These are phyloP conservation scores for Tylopilus sp. DNA, from an alignment of 1,284 basidiomycete genomes.

Conservation along the genomic window DNA sequence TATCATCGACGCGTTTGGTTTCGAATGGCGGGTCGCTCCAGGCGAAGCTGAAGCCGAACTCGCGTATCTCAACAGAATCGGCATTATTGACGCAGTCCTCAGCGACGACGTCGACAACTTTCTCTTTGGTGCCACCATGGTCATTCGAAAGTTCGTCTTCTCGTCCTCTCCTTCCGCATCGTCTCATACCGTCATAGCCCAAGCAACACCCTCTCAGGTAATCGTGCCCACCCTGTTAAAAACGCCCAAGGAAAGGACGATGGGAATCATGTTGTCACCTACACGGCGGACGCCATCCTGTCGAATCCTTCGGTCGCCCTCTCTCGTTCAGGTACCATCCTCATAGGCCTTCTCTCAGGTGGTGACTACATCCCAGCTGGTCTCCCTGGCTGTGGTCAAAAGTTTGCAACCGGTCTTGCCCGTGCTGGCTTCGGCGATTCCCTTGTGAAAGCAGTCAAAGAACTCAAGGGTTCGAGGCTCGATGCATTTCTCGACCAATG, in stretches of 20 bases:
- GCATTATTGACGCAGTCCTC: slow-evolving; percentile 82
- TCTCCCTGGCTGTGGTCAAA: slow-evolving; percentile 56
- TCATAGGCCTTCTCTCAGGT: slow-evolving; percentile 82
- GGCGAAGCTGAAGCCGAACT: slow-evolving; percentile 97
- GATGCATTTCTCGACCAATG: slow-evolving; percentile 55
- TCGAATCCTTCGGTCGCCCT: slow-evolving; percentile 54
- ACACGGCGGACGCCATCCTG: slow-evolving; percentile 50
- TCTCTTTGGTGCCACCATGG: slow-evolving; percentile 78
- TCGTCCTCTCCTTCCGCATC: not conserved
- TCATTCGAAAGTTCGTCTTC: slow-evolving; percentile 67
- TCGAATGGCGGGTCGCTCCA: slow-evolving; percentile 82
- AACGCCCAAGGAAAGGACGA: slow-evolving; percentile 67
- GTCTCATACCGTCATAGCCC: slow-evolving; percentile 43
- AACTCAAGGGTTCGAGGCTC: slow-evolving; percentile 44
- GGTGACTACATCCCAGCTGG: slow-evolving; percentile 85
- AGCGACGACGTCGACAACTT: slow-evolving; percentile 94
- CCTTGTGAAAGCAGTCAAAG: slow-evolving; percentile 59
- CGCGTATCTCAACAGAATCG: slow-evolving; percentile 77
- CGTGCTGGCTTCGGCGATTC: slow-evolving; percentile 66
- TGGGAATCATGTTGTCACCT: slow-evolving; percentile 69
- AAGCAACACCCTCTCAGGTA: slow-evolving; percentile 68
- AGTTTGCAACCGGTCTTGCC: slow-evolving; percentile 63
- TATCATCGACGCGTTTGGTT: slow-evolving; percentile 84
- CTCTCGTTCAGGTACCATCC: slow-evolving; percentile 71
- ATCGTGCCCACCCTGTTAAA: slow-evolving; percentile 53